A percentile compares a stretch with the other conserved stretches of the same genome.
phyloP scores from a whole-genome alignment of 1,284 basidiomycete genomes.

The Megacollybia platyphylla region DNA sequence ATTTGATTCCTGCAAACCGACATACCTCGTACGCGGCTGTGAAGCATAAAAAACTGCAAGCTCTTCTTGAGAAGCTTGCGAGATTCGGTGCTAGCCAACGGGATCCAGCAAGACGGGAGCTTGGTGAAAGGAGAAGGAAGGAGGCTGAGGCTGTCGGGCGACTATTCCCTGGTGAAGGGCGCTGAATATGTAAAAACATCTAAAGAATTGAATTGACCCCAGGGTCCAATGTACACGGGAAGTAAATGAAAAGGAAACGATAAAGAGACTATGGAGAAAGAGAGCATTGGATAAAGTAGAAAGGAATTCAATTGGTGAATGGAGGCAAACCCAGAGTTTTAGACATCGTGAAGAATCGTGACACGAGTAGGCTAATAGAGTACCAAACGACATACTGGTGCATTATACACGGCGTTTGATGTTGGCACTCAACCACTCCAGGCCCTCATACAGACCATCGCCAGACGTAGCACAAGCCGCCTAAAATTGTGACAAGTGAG shows the following conservation, averaged over 20 bases:
- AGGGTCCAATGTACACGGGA: conserved; percentile 12
- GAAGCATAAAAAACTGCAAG: conserved; percentile 63
- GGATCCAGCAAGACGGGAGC: conserved; percentile 42
- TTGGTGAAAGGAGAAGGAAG: conserved; percentile 58
- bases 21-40: conserved; percentile 63
- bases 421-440: conserved; percentile 90
- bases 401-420: conserved; percentile 72
- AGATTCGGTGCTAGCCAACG: conserved; percentile 52
- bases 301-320: conserved; percentile 17
- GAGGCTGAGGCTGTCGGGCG: conserved; percentile 72
- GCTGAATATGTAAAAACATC: conserved; percentile 16
- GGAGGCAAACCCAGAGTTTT: conserved; percentile 25
- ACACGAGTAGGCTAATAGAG: conserved; percentile 32
- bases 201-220: conserved; percentile 10
- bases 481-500: conserved; percentile 22
- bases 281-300: conserved; percentile 14
- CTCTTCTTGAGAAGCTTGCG: conserved; percentile 72
- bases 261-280: conserved; percentile 9
- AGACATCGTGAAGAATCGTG: conserved; percentile 34
- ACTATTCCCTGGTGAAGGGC: conserved; percentile 52
- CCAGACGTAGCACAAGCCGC: conserved; percentile 98
- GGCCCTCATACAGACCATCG: conserved; percentile 97
- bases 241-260: conserved; percentile 5
- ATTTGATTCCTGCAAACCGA: conserved; percentile 63
- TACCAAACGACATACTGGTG: conserved; percentile 25